These are phyloP conservation scores for Leishmania guyanensis DNA, from an alignment of 208 protist genomes.

Conservation along the genomic window DNA sequence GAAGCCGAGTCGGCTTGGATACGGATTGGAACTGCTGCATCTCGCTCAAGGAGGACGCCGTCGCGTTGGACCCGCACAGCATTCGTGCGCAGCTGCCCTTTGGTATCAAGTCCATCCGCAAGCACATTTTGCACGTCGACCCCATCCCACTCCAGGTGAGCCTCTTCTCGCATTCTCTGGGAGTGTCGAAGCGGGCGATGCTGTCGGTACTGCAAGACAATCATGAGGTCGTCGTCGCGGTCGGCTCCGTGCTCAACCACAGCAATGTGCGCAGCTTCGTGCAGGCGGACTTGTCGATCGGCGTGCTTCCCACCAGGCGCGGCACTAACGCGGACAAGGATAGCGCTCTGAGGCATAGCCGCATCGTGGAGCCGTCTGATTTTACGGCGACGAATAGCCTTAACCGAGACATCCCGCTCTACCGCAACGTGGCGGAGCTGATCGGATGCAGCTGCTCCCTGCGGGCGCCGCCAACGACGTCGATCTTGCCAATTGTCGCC, in stretches of 20 bases:
- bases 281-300: slow-evolving; percentile 91
- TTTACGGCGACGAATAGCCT: slow-evolving; percentile 52
- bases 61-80: slow-evolving; percentile 78
- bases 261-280: slow-evolving; percentile 92
- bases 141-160: slow-evolving; percentile 95
- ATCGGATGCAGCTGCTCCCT: slow-evolving; percentile 83
- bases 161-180: slow-evolving; percentile 92
- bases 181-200: slow-evolving; percentile 89
- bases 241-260: slow-evolving; percentile 93
- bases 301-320: slow-evolving; percentile 83
- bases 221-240: slow-evolving; percentile 91
- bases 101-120: slow-evolving; percentile 92
- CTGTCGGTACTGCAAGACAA: slow-evolving; percentile 95
- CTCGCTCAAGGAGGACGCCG: slow-evolving; percentile 86
- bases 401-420: slow-evolving; percentile 78
- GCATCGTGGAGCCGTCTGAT: slow-evolving; percentile 76
- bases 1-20: slow-evolving; percentile 89
- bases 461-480: slow-evolving; percentile 68
- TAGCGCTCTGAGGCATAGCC: slow-evolving; percentile 43
- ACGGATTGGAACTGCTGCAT: slow-evolving; percentile 97
- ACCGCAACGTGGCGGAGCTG: slow-evolving; percentile 86
- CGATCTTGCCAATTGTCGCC: slow-evolving; percentile 81
- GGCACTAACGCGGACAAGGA: slow-evolving; percentile 80
- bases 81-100: slow-evolving; percentile 93
- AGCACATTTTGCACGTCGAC: slow-evolving; percentile 93